These are phyloP conservation scores for Solanum appendiculatum DNA, from an alignment of 257 asterid genomes.

Conservation along the genomic window DNA sequence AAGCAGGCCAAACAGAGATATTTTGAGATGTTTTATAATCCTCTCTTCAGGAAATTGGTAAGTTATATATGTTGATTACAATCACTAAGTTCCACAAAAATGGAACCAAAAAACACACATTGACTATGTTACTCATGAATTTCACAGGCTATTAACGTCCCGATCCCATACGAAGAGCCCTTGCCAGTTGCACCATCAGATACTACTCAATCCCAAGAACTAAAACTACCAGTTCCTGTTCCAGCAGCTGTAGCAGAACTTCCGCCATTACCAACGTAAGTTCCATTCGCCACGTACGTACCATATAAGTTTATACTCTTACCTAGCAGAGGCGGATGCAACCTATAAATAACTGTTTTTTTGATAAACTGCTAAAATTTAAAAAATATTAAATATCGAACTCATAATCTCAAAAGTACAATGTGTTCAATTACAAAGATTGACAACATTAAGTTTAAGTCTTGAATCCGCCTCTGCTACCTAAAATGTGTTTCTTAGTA, in stretches of 20 bases:
- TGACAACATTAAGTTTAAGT: not conserved
- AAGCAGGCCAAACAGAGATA: conserved; percentile 64
- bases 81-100: not conserved
- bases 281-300: not conserved
- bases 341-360: not conserved
- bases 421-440: not conserved
- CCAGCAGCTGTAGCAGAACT: not conserved
- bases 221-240: not conserved
- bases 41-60: conserved; percentile 64
- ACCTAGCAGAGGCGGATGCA: not conserved
- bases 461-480: not conserved
- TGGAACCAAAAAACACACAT: not conserved
- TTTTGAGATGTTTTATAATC: conserved; percentile 59
- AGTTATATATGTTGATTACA: not conserved
- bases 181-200: conserved; percentile 10
- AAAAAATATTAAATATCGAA: not conserved
- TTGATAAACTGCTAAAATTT: not conserved
- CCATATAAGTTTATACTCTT: not conserved
- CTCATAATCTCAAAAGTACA: not conserved
- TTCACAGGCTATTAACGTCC: conserved; percentile 39
- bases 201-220: conserved; percentile 3
- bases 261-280: conserved; percentile 16
- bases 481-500: not conserved
- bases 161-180: conserved; percentile 24
- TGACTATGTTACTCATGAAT: not conserved